These are phyloP conservation scores for Zea mays DNA, from an alignment of 176 grass and related monocot species.

Conservation along the genomic window DNA sequence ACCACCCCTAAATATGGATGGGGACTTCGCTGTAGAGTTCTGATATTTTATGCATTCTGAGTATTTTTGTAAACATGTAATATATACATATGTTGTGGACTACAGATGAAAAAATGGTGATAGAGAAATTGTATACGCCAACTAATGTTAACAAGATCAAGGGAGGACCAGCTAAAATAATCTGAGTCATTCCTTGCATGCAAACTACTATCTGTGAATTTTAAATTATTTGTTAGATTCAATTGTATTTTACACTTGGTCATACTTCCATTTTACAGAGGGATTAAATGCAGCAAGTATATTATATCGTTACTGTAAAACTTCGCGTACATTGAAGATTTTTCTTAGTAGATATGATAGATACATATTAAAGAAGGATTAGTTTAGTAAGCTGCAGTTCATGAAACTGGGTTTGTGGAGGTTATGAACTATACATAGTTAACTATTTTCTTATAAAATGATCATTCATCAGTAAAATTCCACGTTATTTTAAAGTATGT, in stretches of 20 bases:
- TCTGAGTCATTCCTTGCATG: conserved; percentile 7
- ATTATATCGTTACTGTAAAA: conserved; percentile 1
- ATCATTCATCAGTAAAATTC: neutral
- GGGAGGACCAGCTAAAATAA: neutral
- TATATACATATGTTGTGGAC: neutral
- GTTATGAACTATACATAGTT: neutral
- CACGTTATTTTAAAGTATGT: neutral
- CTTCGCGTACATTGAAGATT: neutral
- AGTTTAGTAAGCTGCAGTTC: neutral
- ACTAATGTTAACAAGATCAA: neutral
- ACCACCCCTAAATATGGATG: neutral
- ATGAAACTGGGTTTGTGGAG: conserved; percentile 1
- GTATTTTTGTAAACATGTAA: conserved; percentile 2
- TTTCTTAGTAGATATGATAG: conserved; percentile 10
- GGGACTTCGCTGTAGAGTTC: conserved; percentile 15
- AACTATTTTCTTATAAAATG: neutral
- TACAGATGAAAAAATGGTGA: neutral
- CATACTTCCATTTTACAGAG: neutral
- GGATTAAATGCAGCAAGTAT: neutral
- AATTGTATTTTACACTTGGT: conserved; percentile 1
- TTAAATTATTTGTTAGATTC: neutral
- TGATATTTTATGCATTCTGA: neutral
- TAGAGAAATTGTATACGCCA: neutral
- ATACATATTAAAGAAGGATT: conserved; percentile 2
- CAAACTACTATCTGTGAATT: neutral